These are phyloP conservation scores for Pezizomycotina sp. DNA, from an alignment of 2,329 filamentous ascomycete genomes.

Conservation along the genomic window DNA sequence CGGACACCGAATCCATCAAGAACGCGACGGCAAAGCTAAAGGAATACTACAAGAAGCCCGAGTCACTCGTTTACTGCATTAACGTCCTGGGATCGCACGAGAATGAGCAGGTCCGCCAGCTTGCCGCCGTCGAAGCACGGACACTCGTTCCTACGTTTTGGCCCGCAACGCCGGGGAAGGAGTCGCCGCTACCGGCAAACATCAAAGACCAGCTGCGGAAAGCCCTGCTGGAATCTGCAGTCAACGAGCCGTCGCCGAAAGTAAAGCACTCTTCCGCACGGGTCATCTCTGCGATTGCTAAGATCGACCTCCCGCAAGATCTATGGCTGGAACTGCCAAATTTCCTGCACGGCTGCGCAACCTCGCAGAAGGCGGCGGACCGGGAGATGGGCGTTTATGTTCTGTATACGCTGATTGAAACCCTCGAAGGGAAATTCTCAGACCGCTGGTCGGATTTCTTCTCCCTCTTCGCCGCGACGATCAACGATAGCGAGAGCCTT, in stretches of 20 bases:
- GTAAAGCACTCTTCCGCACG: slow-evolving; percentile 76
- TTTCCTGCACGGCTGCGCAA: slow-evolving; percentile 62
- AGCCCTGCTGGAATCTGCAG: slow-evolving; percentile 65
- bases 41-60: slow-evolving; percentile 74
- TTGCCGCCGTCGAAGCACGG: slow-evolving; percentile 77
- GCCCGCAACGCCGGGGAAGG: slow-evolving; percentile 29
- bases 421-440: slow-evolving; percentile 66
- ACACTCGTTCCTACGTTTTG: slow-evolving; percentile 77
- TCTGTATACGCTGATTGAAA: slow-evolving; percentile 79
- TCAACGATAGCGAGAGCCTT: slow-evolving; percentile 75
- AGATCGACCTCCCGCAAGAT: slow-evolving; percentile 69
- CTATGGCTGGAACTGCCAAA: slow-evolving; percentile 71
- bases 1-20: slow-evolving; percentile 79
- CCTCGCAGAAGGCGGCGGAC: slow-evolving; percentile 55
- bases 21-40: slow-evolving; percentile 76
- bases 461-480: slow-evolving; percentile 66
- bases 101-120: slow-evolving; percentile 60
- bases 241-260: slow-evolving; percentile 60
- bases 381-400: slow-evolving; percentile 87
- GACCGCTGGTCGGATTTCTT: slow-evolving; percentile 69
- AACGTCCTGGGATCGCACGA: slow-evolving; percentile 72
- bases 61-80: slow-evolving; percentile 69
- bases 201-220: slow-evolving; percentile 69
- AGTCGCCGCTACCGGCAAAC: slow-evolving; percentile 45
- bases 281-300: slow-evolving; percentile 72